Evolutionary conservation across 2,329 filamentous ascomycete species (phyloP).

Genomic region (Pseudocercospora vitis): DNA sequence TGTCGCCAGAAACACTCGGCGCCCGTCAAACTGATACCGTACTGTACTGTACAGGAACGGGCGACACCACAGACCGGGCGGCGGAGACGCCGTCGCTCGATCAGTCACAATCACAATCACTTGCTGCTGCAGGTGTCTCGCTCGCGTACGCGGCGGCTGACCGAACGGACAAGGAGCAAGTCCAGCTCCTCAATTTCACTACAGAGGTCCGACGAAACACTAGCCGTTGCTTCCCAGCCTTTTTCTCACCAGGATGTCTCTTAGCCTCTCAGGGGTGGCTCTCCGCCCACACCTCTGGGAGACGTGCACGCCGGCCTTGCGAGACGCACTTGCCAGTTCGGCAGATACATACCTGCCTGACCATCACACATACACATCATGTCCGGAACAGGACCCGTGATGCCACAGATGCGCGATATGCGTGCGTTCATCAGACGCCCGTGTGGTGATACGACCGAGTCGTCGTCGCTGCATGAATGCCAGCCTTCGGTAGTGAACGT

Average conservation of each 20-base stretch:
- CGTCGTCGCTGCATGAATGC: slow-evolving; percentile 2
- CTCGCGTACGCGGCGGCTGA: slow-evolving; percentile 8
- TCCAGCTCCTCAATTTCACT: slow-evolving; percentile 2
- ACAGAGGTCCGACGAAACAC: slow-evolving; percentile 7
- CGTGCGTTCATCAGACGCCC: too few relatives aligned
- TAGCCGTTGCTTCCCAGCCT: slow-evolving; percentile 2
- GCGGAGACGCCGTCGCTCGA: too few relatives aligned
- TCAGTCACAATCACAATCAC: too few relatives aligned
- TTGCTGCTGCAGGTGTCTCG: slow-evolving; percentile 3
- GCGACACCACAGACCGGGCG: neutral
- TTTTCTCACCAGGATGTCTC: slow-evolving; percentile 1
- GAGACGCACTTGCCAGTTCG: slow-evolving; percentile 4
- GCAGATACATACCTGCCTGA: too few relatives aligned
- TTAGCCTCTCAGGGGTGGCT: slow-evolving; percentile 5
- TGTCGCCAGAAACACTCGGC: too few relatives aligned
- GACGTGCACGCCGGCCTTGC: too few relatives aligned
- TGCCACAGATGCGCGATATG: too few relatives aligned
- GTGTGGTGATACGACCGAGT: neutral
- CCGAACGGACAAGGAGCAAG: neutral
- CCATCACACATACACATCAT: too few relatives aligned
- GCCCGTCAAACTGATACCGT: too few relatives aligned
- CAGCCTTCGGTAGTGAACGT: neutral
- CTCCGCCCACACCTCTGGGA: too few relatives aligned
- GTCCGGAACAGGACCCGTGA: too few relatives aligned
- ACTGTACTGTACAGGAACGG: too few relatives aligned